Conservation (phyloP, 768 basidiomycete species). For the Lactarius vividus region DNA sequence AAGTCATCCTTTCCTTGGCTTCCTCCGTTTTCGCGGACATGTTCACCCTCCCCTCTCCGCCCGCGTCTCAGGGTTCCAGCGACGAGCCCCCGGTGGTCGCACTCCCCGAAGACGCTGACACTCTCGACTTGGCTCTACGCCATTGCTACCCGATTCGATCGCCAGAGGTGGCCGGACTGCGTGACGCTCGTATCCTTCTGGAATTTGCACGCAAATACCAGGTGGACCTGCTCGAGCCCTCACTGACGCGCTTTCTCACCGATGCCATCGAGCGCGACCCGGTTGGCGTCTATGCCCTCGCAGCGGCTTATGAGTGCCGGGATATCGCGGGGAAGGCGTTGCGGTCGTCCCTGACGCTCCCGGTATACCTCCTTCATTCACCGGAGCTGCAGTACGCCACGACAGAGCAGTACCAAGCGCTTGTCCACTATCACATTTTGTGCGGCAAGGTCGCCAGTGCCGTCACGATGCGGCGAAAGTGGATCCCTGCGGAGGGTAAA, state of each 20-base stretch:
- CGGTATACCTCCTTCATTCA: neutral
- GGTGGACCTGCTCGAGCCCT: neutral
- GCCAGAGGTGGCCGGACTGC: neutral
- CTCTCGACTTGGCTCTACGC: slow-evolving; percentile 17
- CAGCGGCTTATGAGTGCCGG: neutral
- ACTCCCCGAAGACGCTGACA: slow-evolving; percentile 9
- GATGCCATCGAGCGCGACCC: slow-evolving; percentile 15
- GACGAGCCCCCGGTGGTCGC: neutral
- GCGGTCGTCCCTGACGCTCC: neutral
- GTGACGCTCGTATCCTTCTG: slow-evolving; percentile 4
- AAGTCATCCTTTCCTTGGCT: slow-evolving; percentile 17
- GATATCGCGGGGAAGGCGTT: slow-evolving; percentile 5
- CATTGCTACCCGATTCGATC: slow-evolving; percentile 18
- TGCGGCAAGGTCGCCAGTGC: slow-evolving; percentile 15
- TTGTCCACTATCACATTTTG: slow-evolving; percentile 9
- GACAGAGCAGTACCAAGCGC: slow-evolving; percentile 12
- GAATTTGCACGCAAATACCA: slow-evolving; percentile 24
- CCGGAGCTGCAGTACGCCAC: slow-evolving; percentile 9
- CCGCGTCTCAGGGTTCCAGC: neutral
- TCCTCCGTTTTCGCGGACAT: slow-evolving; percentile 16
- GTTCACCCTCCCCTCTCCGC: slow-evolving; percentile 8
- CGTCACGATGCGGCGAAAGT: slow-evolving; percentile 1
- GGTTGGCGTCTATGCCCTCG: slow-evolving; percentile 21
- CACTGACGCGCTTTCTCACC: neutral
- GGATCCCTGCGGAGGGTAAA: neutral